phyloP scores from a whole-genome alignment of 78 protist genomes.

The Cavenderia fasciculata region DNA sequence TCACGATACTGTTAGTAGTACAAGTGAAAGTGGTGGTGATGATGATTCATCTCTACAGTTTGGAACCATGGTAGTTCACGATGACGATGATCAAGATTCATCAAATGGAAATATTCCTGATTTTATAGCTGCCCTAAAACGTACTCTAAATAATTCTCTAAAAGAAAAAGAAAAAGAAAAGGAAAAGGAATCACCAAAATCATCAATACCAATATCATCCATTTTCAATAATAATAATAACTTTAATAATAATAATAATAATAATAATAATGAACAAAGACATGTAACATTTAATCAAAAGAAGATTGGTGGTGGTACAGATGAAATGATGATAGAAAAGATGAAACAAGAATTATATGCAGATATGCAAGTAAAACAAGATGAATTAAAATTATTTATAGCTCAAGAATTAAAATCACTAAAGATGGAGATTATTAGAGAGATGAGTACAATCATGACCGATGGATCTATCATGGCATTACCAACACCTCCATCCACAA shows the following conservation, averaged over 20 bases:
- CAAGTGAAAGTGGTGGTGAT: background rate
- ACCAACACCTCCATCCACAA: conserved; percentile 6
- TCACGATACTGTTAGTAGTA: conserved; percentile 7
- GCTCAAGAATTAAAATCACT: background rate
- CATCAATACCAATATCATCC: background rate
- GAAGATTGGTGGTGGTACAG: background rate
- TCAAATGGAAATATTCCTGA: conserved; percentile 16
- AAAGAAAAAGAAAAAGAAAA: background rate
- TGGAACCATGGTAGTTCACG: conserved; percentile 53
- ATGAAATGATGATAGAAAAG: background rate
- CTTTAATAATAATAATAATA: background rate
- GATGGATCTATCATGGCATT: background rate
- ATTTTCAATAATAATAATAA: background rate
- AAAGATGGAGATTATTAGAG: background rate
- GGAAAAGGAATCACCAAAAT: background rate
- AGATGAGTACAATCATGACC: background rate
- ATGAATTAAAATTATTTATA: background rate
- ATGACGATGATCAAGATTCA: background rate
- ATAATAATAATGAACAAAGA: background rate
- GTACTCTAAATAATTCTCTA: background rate
- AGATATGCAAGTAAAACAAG: background rate
- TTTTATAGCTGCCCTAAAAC: conserved; percentile 46
- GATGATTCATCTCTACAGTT: background rate
- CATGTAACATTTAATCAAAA: background rate
- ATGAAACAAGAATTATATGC: background rate